Conservation (phyloP, 2,329 filamentous ascomycete species). For the Monilinia polystroma region DNA sequence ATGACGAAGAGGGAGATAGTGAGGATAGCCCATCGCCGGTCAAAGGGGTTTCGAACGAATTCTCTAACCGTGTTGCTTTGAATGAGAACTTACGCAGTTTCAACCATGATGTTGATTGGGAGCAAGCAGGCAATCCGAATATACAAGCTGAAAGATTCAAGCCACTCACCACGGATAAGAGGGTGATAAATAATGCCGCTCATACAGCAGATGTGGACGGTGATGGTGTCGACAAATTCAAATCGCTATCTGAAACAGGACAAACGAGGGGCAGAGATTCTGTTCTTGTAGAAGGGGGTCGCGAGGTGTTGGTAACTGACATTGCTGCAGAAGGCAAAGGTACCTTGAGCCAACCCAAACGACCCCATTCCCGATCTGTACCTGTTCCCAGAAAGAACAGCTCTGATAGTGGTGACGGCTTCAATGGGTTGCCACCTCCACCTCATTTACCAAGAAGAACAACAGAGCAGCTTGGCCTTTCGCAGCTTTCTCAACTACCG, state of each 20-base stretch:
- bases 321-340: slow-evolving; percentile 64
- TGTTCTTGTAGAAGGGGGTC: slow-evolving; percentile 60
- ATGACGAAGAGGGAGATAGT: slow-evolving; percentile 44
- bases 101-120: slow-evolving; percentile 66
- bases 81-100: slow-evolving; percentile 63
- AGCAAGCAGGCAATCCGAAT: slow-evolving; percentile 41
- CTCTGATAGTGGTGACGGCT: slow-evolving; percentile 40
- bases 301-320: slow-evolving; percentile 69
- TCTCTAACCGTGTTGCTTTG: slow-evolving; percentile 50
- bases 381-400: slow-evolving; percentile 22
- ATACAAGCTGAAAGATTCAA: slow-evolving; percentile 47
- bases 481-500: slow-evolving; percentile 67
- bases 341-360: slow-evolving; percentile 53
- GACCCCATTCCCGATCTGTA: slow-evolving; percentile 41
- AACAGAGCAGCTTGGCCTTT: slow-evolving; percentile 66
- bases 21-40: slow-evolving; percentile 19
- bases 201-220: slow-evolving; percentile 78
- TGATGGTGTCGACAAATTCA: slow-evolving; percentile 74
- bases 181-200: slow-evolving; percentile 58
- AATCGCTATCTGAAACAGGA: slow-evolving; percentile 59
- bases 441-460: slow-evolving; percentile 58
- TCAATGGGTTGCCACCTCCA: slow-evolving; percentile 57
- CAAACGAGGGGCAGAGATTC: slow-evolving; percentile 68
- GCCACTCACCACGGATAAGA: slow-evolving; percentile 47
- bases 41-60: slow-evolving; percentile 48